Conservation (phyloP, 768 basidiomycete species). For the Candolleomyces eurysporus region DNA sequence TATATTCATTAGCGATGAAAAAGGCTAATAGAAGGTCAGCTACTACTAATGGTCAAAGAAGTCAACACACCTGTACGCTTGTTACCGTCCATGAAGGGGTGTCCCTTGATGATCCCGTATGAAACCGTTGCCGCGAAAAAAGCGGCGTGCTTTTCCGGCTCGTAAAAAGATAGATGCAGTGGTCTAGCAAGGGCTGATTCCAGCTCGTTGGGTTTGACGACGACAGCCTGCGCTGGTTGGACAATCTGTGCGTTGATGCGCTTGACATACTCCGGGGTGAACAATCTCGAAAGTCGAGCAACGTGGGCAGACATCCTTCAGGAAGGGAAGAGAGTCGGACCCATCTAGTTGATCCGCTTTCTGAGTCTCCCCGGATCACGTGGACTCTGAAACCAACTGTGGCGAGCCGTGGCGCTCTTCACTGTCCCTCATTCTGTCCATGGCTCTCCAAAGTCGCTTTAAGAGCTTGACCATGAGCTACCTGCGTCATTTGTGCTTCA, state of each 20-base stretch:
- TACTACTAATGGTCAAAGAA: not conserved
- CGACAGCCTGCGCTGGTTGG: slow-evolving; percentile 22
- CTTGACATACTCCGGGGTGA: slow-evolving; percentile 23
- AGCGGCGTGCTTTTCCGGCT: slow-evolving; percentile 21
- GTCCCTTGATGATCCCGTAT: slow-evolving; percentile 31
- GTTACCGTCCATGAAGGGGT: slow-evolving; percentile 28
- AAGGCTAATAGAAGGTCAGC: slow-evolving; percentile 18
- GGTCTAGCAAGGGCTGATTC: slow-evolving; percentile 26
- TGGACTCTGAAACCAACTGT: not conserved
- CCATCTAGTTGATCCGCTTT: not conserved
- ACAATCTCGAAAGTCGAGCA: slow-evolving; percentile 26
- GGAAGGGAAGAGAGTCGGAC: not conserved
- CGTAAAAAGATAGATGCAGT: slow-evolving; percentile 23
- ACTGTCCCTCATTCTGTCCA: not conserved
- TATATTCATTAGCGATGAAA: slow-evolving; percentile 30
- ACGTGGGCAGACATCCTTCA: slow-evolving; percentile 13
- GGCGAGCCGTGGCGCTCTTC: too few relatives aligned
- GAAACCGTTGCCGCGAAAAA: slow-evolving; percentile 29
- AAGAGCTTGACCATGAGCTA: not conserved
- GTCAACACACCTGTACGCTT: slow-evolving; percentile 26
- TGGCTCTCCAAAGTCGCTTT: not conserved
- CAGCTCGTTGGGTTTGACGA: slow-evolving; percentile 33
- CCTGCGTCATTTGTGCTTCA: not conserved
- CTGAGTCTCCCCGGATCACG: not conserved
- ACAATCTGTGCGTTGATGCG: slow-evolving; percentile 32